Evolutionary conservation across 352 stramenopile species (phyloP).

Genomic region (Phytophthora boehmeriae): DNA sequence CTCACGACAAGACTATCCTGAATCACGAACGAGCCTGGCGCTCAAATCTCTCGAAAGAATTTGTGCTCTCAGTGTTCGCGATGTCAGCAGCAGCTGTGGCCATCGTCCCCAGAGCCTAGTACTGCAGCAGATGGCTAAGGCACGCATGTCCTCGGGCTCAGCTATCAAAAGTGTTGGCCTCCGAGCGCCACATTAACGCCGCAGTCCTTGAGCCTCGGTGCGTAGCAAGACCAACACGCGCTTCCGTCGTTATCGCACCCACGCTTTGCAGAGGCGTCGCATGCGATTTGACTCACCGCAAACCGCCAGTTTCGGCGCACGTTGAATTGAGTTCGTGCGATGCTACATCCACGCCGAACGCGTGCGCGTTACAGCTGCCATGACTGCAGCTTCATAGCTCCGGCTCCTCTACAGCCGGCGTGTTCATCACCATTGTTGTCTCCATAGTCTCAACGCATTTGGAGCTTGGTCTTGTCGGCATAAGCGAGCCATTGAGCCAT

Average conservation of each 20-base stretch:
- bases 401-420: conserved; percentile 2
- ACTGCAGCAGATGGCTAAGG: conserved; percentile 21
- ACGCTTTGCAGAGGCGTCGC: background rate
- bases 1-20: too few relatives aligned
- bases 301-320: background rate
- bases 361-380: conserved; percentile 17
- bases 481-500: conserved; percentile 2
- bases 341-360: conserved; percentile 7
- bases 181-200: background rate
- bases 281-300: too few relatives aligned
- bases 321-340: background rate
- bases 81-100: conserved; percentile 18
- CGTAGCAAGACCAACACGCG: background rate
- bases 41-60: conserved; percentile 29
- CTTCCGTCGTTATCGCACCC: background rate
- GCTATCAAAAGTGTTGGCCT: background rate
- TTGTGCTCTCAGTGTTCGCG: conserved; percentile 12
- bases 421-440: too few relatives aligned
- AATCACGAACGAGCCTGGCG: background rate
- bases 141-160: conserved; percentile 17
- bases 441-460: background rate
- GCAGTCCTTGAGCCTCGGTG: conserved; percentile 5
- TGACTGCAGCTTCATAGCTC: conserved; percentile 15
- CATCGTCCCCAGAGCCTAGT: conserved; percentile 13
- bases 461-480: conserved; percentile 7